Evolutionary conservation across 768 basidiomycete genomes (phyloP), one percentile per base, ranked within the genome.

Genomic region (Lactarius quietus): DNA sequence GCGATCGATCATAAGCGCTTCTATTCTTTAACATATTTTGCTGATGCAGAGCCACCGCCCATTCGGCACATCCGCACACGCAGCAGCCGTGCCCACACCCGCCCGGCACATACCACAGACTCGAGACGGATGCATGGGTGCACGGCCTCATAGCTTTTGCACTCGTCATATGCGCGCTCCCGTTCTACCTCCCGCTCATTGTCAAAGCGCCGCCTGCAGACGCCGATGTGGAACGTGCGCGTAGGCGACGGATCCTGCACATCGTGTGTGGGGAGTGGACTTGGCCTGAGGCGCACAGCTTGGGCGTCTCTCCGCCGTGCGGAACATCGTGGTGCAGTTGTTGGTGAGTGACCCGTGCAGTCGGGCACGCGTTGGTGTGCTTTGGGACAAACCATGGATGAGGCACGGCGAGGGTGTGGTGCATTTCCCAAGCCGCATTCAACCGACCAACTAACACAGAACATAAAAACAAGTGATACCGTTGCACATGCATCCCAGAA

Each of bases 51-150:
- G n/a, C n/a, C n/a, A n/a, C n/a, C n/a, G n/a, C n/a, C n/a, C n/a
- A n/a, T n/a, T n/a, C n/a, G n/a, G n/a, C n/a, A n/a, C n/a, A n/a
- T n/a, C n/a, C 51, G 20, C 57, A 35, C 31, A 31, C 63, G 28
- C 58, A 76, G 1, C 81, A 80, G 70, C 79, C 82, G 15, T 80
- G 78, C 1, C 77, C 79, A 4, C 67, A 60, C n/a, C 68, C 61
- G 35, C 81, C 79, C 35, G 78, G 79, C 57, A 78, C 81, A 35
- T 95, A 95, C 76, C 92, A 96, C 74, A 92, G 90, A 2, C 80
- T 91, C 17, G 82, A 87, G 73, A 94, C 92, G 60, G 93, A 95
- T 73, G 86, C 88, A 15, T 95, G 93, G 93, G 92, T 92, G 14
- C 86, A 88, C 70, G 93, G 93, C 1, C 88, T 94, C n/a, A 90